Evolutionary conservation across 176 grass and related monocot species (phyloP).

Genomic region (Guadua angustifolia): DNA sequence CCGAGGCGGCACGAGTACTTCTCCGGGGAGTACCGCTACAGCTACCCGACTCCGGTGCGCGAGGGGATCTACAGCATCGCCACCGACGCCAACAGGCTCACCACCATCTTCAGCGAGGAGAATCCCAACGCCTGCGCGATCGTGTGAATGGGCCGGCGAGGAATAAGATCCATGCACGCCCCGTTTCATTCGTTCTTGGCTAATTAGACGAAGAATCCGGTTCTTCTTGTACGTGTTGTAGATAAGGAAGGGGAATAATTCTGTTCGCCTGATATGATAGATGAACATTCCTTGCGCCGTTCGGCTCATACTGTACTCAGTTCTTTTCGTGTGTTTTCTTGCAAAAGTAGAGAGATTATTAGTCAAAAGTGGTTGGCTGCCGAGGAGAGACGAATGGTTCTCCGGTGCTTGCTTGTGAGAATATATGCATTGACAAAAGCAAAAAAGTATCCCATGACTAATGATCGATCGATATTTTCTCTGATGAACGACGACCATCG

Average conservation of each 20-base stretch:
- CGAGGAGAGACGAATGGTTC: background rate
- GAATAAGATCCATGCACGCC: constrained; percentile 31
- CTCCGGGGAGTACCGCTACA: constrained; percentile 79
- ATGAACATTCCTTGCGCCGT: background rate
- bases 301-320: background rate
- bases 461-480: background rate
- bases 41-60: constrained; percentile 90
- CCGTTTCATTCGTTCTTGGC: constrained; percentile 31
- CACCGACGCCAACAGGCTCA: constrained; percentile 86
- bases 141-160: constrained; percentile 43
- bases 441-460: background rate
- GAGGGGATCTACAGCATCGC: constrained; percentile 96
- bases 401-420: background rate
- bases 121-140: constrained; percentile 96
- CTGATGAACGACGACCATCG: background rate
- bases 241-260: constrained; percentile 36
- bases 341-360: constrained; percentile 12
- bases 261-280: background rate
- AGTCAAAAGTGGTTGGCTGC: constrained; percentile 22
- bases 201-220: constrained; percentile 49
- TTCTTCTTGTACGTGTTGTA: constrained; percentile 48
- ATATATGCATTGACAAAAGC: constrained; percentile 16
- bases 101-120: constrained; percentile 98
- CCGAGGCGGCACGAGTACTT: constrained; percentile 83
- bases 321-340: background rate